A percentile compares a stretch with the other conserved stretches of the same genome.
Evolutionary conservation across 805 yeast species (phyloP).

Genomic region (Pichia heedii): DNA sequence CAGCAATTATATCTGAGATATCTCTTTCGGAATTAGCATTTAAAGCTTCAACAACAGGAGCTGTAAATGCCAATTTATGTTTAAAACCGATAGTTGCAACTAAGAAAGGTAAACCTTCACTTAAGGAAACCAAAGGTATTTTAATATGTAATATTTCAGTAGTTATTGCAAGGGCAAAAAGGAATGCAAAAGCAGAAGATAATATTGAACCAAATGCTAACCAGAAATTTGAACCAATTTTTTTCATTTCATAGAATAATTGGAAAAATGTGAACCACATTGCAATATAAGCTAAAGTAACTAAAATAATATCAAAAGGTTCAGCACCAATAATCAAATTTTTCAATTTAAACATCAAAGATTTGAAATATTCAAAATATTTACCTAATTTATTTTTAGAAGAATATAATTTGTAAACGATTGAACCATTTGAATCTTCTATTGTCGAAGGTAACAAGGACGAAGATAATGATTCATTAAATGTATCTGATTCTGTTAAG

Average conservation of each 20-base stretch:
- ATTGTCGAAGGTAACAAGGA: background rate
- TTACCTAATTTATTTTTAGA: constrained; percentile 43
- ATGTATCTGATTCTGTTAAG: constrained; percentile 17
- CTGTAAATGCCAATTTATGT: constrained; percentile 67
- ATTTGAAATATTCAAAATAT: constrained; percentile 42
- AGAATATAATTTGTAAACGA: constrained; percentile 51
- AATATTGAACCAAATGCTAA: constrained; percentile 70
- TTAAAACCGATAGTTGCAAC: constrained; percentile 90
- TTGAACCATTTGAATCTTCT: constrained; percentile 35
- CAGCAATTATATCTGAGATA: constrained; percentile 26
- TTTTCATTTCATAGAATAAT: constrained; percentile 66
- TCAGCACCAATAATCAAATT: constrained; percentile 63
- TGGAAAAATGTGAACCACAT: constrained; percentile 78
- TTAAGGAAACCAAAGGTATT: constrained; percentile 63
- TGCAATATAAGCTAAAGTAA: constrained; percentile 73
- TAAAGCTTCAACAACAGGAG: constrained; percentile 41
- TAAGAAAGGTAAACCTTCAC: constrained; percentile 90
- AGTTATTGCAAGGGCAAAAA: constrained; percentile 64
- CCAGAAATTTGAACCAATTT: constrained; percentile 81
- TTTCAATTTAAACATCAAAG: constrained; percentile 32
- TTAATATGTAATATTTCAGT: constrained; percentile 46
- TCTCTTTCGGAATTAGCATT: constrained; percentile 19
- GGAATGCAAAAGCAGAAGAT: constrained; percentile 74
- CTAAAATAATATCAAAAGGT: constrained; percentile 71
- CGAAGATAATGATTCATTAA: background rate